phyloP scores from a whole-genome alignment of 371 early-diverging fungal species.

The Coemansia sp. region DNA sequence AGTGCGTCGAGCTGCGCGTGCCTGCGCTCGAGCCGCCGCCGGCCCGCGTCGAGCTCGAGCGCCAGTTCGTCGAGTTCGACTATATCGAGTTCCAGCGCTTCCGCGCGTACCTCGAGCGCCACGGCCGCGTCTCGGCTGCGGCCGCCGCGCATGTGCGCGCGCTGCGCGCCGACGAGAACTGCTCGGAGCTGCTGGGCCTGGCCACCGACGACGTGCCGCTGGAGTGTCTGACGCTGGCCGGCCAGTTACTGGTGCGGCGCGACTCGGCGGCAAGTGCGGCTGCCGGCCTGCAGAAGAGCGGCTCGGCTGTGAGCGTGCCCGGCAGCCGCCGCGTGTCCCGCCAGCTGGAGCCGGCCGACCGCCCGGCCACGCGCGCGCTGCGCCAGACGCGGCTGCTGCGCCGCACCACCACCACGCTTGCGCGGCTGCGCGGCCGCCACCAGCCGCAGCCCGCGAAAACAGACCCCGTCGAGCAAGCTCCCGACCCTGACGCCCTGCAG shows the following conservation, averaged over 20 bases:
- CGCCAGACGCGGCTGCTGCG: neutral
- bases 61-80: slow-evolving; percentile 40
- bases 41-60: slow-evolving; percentile 16
- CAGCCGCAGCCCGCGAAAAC: too few relatives aligned
- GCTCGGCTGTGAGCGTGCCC: too few relatives aligned
- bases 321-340: too few relatives aligned
- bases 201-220: slow-evolving; percentile 5
- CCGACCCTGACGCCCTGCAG: neutral
- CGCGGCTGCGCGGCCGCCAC: slow-evolving; percentile 3
- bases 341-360: too few relatives aligned
- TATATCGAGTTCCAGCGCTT: slow-evolving; percentile 44
- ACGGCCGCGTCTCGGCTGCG: slow-evolving; percentile 9
- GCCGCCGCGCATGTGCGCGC: slow-evolving; percentile 3
- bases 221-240: slow-evolving; percentile 12
- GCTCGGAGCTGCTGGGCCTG: neutral
- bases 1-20: slow-evolving; percentile 5
- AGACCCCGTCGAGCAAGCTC: neutral
- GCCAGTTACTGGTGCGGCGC: slow-evolving; percentile 4
- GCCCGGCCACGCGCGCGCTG: neutral
- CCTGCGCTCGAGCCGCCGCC: neutral
- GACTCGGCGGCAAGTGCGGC: neutral
- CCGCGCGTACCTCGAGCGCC: slow-evolving; percentile 29
- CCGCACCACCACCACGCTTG: slow-evolving; percentile 15
- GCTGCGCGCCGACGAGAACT: neutral
- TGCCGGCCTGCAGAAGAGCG: too few relatives aligned